phyloP scores from a whole-genome alignment of 345 rosid species.

The Salix brachista region DNA sequence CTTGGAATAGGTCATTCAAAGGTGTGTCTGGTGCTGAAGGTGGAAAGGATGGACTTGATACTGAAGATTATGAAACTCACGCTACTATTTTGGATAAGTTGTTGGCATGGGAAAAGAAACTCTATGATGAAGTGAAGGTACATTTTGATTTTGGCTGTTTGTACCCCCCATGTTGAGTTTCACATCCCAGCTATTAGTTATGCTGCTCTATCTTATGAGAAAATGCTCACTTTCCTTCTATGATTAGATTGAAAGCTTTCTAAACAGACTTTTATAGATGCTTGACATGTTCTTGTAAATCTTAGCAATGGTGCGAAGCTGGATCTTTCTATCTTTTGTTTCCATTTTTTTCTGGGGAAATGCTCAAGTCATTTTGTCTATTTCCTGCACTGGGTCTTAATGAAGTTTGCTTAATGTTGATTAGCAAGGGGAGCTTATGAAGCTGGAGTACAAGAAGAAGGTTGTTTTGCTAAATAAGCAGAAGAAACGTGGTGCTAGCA shows the following conservation, averaged over 20 bases:
- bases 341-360: not conserved
- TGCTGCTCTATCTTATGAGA: not conserved
- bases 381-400: not conserved
- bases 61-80: constrained; percentile 77
- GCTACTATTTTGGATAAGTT: constrained; percentile 91
- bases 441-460: constrained; percentile 88
- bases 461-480: constrained; percentile 63
- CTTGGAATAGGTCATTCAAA: constrained; percentile 82
- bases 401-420: constrained; percentile 15
- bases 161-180: not conserved
- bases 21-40: constrained; percentile 57
- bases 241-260: not conserved
- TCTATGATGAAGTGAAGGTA: constrained; percentile 97
- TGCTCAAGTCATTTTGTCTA: not conserved
- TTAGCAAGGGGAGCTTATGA: constrained; percentile 95
- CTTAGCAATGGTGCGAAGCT: not conserved
- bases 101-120: constrained; percentile 96
- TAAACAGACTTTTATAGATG: not conserved
- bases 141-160: not conserved
- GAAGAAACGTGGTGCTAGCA: constrained; percentile 69
- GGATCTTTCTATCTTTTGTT: not conserved
- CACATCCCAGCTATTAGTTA: not conserved
- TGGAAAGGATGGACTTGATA: constrained; percentile 61
- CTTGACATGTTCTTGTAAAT: not conserved
- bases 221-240: not conserved